Percentiles rank a stretch among this genome's conserved stretches.
Evolutionary conservation across 768 basidiomycete genomes (phyloP).

Genomic region (Cubamyces sp.): DNA sequence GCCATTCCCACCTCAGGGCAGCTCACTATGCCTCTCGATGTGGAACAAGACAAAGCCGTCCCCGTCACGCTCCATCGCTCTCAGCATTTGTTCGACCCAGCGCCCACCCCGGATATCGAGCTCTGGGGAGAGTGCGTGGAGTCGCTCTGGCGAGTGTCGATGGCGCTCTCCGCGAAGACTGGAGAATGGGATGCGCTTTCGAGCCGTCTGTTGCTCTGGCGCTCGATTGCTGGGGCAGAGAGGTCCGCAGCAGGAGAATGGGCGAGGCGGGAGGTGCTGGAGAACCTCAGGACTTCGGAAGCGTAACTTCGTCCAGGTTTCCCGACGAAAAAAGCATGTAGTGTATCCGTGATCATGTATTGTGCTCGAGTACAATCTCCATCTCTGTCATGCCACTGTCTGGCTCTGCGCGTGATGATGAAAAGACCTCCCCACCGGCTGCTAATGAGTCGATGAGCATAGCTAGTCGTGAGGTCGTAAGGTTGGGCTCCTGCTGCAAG

Average conservation of each 20-base stretch:
- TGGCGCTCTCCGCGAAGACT: conserved; percentile 40
- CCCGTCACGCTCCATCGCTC: conserved; percentile 19
- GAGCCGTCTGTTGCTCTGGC: conserved; percentile 59
- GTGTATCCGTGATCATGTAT: conserved; percentile 18
- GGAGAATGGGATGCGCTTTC: conserved; percentile 57
- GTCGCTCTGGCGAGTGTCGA: conserved; percentile 57
- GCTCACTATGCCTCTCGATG: neutral
- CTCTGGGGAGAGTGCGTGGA: conserved; percentile 59
- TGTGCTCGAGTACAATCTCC: conserved; percentile 64
- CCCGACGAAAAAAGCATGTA: neutral
- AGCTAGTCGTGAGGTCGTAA: conserved; percentile 67
- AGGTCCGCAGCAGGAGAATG: conserved; percentile 52
- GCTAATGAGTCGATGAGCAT: conserved; percentile 84
- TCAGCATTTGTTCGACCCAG: conserved; percentile 38
- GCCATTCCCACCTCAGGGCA: conserved; percentile 7
- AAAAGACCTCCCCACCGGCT: conserved; percentile 75
- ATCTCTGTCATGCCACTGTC: conserved; percentile 60
- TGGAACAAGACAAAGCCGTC: neutral
- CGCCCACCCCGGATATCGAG: conserved; percentile 33
- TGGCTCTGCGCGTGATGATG: conserved; percentile 41
- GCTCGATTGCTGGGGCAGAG: conserved; percentile 46
- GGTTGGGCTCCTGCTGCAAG: conserved; percentile 58
- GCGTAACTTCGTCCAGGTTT: neutral
- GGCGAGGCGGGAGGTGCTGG: conserved; percentile 48
- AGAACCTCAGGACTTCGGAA: conserved; percentile 18